Percentiles rank a stretch among this genome's conserved stretches.
Conservation (phyloP, 164 flowering plant species). For the Vitis labrusca region DNA sequence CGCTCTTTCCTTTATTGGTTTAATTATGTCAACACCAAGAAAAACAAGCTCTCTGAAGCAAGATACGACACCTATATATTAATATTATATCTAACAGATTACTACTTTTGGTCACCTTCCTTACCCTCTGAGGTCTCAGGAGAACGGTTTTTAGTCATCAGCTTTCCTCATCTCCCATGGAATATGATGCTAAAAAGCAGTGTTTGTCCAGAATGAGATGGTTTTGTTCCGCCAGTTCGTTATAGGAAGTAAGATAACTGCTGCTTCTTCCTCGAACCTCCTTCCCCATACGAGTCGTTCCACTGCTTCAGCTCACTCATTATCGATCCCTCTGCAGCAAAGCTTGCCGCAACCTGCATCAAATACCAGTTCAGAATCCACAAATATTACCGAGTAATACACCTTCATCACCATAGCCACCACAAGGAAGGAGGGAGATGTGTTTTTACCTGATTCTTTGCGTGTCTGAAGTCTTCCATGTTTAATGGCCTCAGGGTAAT, state of each 20-base stretch:
- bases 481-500: conserved; percentile 50
- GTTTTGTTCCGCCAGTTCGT: background rate
- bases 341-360: conserved; percentile 91
- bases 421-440: background rate
- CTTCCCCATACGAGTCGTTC: conserved; percentile 92
- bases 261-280: conserved; percentile 88
- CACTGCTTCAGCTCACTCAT: conserved; percentile 90
- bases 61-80: too few relatives aligned
- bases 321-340: conserved; percentile 70
- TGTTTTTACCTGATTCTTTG: conserved; percentile 50
- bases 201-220: background rate
- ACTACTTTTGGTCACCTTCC: too few relatives aligned
- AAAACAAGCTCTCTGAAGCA: too few relatives aligned
- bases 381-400: background rate
- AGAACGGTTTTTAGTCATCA: too few relatives aligned
- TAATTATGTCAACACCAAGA: too few relatives aligned
- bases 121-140: too few relatives aligned
- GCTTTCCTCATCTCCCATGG: too few relatives aligned
- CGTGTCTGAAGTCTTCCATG: conserved; percentile 47
- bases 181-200: too few relatives aligned
- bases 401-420: too few relatives aligned
- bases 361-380: background rate
- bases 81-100: too few relatives aligned
- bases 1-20: too few relatives aligned
- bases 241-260: conserved; percentile 81